These are phyloP conservation scores for Silene coronaria DNA, from an alignment of 179 eudicot genomes.

Conservation along the genomic window DNA sequence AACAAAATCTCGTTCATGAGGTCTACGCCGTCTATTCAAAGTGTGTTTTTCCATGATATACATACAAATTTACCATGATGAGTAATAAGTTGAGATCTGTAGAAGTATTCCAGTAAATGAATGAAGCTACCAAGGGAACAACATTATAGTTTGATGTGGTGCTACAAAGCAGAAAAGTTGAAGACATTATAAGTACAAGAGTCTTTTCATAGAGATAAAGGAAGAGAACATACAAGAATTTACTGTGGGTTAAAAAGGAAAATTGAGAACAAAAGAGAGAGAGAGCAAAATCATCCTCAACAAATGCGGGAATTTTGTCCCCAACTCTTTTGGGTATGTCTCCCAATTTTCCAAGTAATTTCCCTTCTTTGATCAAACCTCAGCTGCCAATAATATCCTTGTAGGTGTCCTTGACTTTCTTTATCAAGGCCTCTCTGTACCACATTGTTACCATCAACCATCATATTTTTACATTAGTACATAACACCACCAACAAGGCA, in stretches of 20 bases:
- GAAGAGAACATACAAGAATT: constrained; percentile 27
- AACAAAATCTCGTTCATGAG: no score
- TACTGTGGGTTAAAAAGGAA: constrained; percentile 27
- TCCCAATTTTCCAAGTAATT: constrained; percentile 19
- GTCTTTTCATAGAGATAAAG: constrained; percentile 7
- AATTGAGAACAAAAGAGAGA: constrained; percentile 19
- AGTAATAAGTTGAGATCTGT: no score
- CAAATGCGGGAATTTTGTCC: constrained; percentile 23
- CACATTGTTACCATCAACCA: background rate
- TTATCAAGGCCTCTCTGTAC: constrained; percentile 67
- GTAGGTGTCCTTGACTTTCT: constrained; percentile 57
- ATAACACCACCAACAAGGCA: background rate
- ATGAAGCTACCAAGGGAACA: background rate
- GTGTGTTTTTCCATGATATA: no score
- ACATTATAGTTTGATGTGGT: constrained; percentile 12
- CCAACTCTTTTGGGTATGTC: constrained; percentile 27
- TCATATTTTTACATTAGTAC: background rate
- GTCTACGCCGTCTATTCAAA: no score
- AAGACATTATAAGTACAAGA: constrained; percentile 22
- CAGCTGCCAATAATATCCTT: constrained; percentile 57
- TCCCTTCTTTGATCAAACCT: background rate
- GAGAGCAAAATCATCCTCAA: constrained; percentile 16
- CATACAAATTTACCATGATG: no score
- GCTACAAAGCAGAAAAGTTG: constrained; percentile 18
- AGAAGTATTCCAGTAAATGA: no score